phyloP scores from a whole-genome alignment of 495 filamentous ascomycete species.

The Penicillium paxilli region DNA sequence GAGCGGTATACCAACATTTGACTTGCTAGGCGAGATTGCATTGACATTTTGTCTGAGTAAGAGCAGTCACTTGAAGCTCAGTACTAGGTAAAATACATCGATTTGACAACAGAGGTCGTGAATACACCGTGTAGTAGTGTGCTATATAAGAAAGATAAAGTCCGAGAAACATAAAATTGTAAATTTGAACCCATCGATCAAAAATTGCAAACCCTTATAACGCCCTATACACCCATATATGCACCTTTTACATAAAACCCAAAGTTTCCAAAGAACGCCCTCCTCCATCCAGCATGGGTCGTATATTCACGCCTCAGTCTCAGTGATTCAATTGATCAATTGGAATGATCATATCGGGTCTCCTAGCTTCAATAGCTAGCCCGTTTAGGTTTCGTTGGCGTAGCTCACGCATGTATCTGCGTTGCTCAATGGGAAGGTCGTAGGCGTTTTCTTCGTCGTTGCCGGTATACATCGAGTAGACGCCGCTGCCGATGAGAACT shows the following conservation, averaged over 20 bases:
- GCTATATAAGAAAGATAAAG: no score
- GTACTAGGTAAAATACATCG: no score
- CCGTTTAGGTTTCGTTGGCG: conserved; percentile 25
- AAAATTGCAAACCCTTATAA: no score
- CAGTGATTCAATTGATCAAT: conserved; percentile 15
- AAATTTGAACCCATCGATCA: no score
- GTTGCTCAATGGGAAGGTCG: conserved; percentile 21
- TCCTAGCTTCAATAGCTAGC: conserved; percentile 14
- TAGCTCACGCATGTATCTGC: conserved; percentile 28
- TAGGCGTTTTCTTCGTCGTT: conserved; percentile 4
- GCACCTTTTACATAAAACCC: no score
- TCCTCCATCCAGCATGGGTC: not conserved
- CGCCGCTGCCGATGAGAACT: conserved; percentile 21
- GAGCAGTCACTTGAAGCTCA: no score
- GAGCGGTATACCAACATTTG: no score
- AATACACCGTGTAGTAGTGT: no score
- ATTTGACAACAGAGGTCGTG: no score
- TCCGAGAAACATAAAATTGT: no score
- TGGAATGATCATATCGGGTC: conserved; percentile 28
- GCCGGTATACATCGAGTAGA: conserved; percentile 26
- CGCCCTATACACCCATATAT: not conserved
- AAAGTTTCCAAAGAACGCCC: not conserved
- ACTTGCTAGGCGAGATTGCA: no score
- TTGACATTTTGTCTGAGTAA: no score
- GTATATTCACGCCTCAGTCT: not conserved